phyloP scores from a whole-genome alignment of 2,329 filamentous ascomycete genomes.

The Venturia pyrina region DNA sequence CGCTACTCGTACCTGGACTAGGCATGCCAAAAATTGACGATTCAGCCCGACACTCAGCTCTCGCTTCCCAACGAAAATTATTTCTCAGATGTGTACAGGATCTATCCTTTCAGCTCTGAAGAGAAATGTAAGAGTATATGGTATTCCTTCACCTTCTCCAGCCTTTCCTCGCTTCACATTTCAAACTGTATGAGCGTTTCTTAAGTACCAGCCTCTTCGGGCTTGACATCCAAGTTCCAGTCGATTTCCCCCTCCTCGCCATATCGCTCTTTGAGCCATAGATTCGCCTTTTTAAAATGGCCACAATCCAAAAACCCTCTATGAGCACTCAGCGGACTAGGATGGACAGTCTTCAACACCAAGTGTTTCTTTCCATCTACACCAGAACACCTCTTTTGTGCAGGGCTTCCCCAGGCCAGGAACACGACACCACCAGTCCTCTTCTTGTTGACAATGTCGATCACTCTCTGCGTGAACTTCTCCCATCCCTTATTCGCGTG shows the following conservation, averaged over 20 bases:
- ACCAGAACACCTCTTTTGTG: slow-evolving; percentile 65
- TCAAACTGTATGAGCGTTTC: neutral
- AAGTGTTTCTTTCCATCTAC: slow-evolving; percentile 66
- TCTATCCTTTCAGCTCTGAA: too few relatives aligned
- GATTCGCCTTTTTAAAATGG: slow-evolving; percentile 73
- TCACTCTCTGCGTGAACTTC: slow-evolving; percentile 79
- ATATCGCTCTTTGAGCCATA: slow-evolving; percentile 72
- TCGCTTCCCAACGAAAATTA: too few relatives aligned
- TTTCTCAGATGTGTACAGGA: too few relatives aligned
- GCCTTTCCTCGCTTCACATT: too few relatives aligned
- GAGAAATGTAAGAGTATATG: too few relatives aligned
- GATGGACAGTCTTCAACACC: slow-evolving; percentile 80
- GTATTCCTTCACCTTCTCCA: too few relatives aligned
- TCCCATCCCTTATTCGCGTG: slow-evolving; percentile 90
- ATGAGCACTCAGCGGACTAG: slow-evolving; percentile 79
- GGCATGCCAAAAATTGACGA: too few relatives aligned
- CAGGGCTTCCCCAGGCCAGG: slow-evolving; percentile 84
- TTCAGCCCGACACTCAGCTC: too few relatives aligned
- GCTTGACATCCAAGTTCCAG: slow-evolving; percentile 54
- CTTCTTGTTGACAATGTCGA: slow-evolving; percentile 73
- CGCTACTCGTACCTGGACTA: too few relatives aligned
- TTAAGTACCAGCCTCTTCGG: slow-evolving; percentile 6
- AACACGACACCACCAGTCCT: slow-evolving; percentile 80
- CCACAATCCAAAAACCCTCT: slow-evolving; percentile 71
- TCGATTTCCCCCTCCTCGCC: slow-evolving; percentile 73